Base-by-base conservation (phyloP, 495 filamentous ascomycete genomes). In the Aspergillus cavernicola region DNA sequence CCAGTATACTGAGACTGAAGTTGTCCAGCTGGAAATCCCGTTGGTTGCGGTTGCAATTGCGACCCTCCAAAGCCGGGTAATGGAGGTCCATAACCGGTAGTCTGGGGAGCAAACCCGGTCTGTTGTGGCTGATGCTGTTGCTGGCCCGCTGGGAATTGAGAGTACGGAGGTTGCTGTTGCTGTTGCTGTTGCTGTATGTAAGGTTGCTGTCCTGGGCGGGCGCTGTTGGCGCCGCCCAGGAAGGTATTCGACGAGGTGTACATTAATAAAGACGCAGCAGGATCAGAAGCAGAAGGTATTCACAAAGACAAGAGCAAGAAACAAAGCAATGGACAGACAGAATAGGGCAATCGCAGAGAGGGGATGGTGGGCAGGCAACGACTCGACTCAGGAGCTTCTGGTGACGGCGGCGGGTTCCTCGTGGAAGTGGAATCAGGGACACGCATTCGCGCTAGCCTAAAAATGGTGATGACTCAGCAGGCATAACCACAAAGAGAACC, bases 191-290 rank as follows among this genome's bases (percentile, higher is more conserved):
- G 73, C 52, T 73, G 75, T 51, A 76, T 65, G 68, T 69, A 75
- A 63, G 71, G 69, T 62, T 70, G 70, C 69, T 82, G 80, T 52
- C 84, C 86, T 8, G 89, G 87, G 55, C 88, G 89, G 66, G 81
- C 75, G 72, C 73, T 85, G 69, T 85, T 88, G 68, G 76, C 81
- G 71, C 84, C 85, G 63, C 89, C 88, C 55, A 93, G 76, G 66
- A 85, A 95, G 43, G 88, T 85, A 76, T 85, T 91, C 53, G 90
- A 88, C 64, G 86, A 88, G 36, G 90, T 92, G 75, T 85, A 96
- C 91, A 96, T 96, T 73, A 67, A 62, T 48, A 52, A 66, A 52
- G 50, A 47, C 48, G 51, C 53, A 56, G 47, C 61, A 35, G 59
- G 66, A 72, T 74, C 56, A 50, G 44, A 60, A 62, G 43, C 29